These are phyloP conservation scores for Skeletonema potamos DNA, from an alignment of 108 stramenopile genomes.

Conservation along the genomic window DNA sequence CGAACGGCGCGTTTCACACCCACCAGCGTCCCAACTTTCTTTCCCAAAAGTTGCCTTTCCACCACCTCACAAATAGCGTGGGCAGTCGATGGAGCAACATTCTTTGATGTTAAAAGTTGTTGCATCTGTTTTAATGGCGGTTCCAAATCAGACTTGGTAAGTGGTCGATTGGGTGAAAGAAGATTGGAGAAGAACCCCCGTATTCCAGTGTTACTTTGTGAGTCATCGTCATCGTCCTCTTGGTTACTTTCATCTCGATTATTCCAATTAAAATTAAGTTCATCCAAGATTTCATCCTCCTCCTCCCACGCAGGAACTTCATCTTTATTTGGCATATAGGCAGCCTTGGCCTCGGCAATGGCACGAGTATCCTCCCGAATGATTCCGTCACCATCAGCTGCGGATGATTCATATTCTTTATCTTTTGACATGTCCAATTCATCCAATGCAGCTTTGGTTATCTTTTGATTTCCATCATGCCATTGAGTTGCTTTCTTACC, in stretches of 20 bases:
- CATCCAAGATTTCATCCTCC: slow-evolving; percentile 45
- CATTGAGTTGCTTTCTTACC: slow-evolving; percentile 82
- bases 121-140: slow-evolving; percentile 83
- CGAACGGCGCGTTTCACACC: slow-evolving; percentile 83
- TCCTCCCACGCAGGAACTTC: slow-evolving; percentile 80
- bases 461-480: slow-evolving; percentile 82
- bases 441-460: slow-evolving; percentile 75
- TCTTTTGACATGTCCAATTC: slow-evolving; percentile 70
- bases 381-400: slow-evolving; percentile 11
- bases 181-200: slow-evolving; percentile 61
- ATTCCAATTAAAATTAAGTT: slow-evolving; percentile 39
- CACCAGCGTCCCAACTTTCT: slow-evolving; percentile 64
- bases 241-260: neutral
- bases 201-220: slow-evolving; percentile 38
- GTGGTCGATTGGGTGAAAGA: slow-evolving; percentile 52
- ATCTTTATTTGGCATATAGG: slow-evolving; percentile 81
- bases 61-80: slow-evolving; percentile 67
- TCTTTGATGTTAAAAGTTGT: slow-evolving; percentile 80
- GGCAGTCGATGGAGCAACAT: slow-evolving; percentile 90
- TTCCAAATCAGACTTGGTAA: slow-evolving; percentile 69
- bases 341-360: slow-evolving; percentile 83
- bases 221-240: slow-evolving; percentile 32
- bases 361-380: slow-evolving; percentile 55
- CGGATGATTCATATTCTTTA: slow-evolving; percentile 2
- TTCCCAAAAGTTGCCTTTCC: slow-evolving; percentile 59